phyloP scores from a whole-genome alignment of 306 rosid species.

The Rosa persica region DNA sequence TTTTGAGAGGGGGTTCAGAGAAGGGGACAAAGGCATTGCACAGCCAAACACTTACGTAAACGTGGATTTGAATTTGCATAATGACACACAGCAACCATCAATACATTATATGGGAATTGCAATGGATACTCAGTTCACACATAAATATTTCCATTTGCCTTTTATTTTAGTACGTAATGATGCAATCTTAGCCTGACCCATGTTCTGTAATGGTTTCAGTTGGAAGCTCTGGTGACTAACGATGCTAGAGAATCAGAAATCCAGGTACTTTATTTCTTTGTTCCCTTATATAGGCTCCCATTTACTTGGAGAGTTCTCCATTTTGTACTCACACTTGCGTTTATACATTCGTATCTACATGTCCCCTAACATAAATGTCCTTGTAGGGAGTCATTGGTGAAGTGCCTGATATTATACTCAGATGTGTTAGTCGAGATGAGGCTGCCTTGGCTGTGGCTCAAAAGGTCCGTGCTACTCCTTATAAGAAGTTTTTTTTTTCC shows the following conservation, averaged over 20 bases:
- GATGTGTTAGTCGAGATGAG: constrained; percentile 93
- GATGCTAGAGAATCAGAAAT: constrained; percentile 76
- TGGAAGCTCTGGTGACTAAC: constrained; percentile 71
- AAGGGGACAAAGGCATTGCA: background rate
- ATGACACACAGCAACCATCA: background rate
- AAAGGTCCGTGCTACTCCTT: constrained; percentile 52
- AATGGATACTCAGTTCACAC: background rate
- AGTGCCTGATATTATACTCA: constrained; percentile 90
- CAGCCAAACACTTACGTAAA: background rate
- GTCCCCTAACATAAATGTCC: constrained; percentile 21
- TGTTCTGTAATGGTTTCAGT: constrained; percentile 48
- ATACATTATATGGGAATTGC: background rate
- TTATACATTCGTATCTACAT: background rate
- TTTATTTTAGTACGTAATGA: background rate
- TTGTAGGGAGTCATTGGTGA: constrained; percentile 74
- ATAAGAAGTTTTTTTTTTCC: constrained; percentile 1
- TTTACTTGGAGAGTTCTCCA: background rate
- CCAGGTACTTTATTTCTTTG: constrained; percentile 49
- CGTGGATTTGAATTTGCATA: background rate
- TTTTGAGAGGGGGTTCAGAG: background rate
- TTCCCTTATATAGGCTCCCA: background rate
- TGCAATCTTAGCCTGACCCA: constrained; percentile 13
- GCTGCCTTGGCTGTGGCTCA: constrained; percentile 99
- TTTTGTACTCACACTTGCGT: background rate
- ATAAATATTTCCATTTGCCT: background rate